Evolutionary conservation across 2,329 filamentous ascomycete species (phyloP), one percentile per base, ranked within the genome.

Genomic region (Gyromitra esculenta): DNA sequence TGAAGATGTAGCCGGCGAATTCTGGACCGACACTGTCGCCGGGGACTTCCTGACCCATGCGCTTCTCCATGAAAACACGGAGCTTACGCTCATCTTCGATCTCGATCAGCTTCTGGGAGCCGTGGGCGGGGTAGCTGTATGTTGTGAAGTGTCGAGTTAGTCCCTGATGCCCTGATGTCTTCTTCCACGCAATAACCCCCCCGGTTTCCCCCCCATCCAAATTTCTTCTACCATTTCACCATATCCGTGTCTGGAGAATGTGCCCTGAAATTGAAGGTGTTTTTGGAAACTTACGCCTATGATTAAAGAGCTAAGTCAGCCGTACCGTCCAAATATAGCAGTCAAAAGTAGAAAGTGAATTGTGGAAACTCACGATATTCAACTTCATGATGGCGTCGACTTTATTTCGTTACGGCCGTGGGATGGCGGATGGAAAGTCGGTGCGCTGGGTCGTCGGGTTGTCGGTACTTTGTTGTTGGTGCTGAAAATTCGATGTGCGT

Each of bases 1-100:
- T 92, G 91, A 99, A 94, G 89, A 99, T 91, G 90, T 99, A 99
- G 87, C 96, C 96, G 90, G 97, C 97, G 92, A 97, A 99, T 88
- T 99, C 96, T 85, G 98, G 94, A 84, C 96, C 96, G 84, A 99
- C 90, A 85, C 91, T 92, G 88, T 99, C 96, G 84, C 92, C 96
- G 83, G 92, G 87, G 83, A 99, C 92, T 88, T 97, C 93, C 84
- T 91, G 90, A 84, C 93, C 93, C 93, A 96, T 96, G 88, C 91
- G 84, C 80, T 81, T 81, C 72, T 98, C 96, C 91, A 97, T 94
- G 91, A 98, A 98, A 88, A 96, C 90, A 86, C 93, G 92, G 86
- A 98, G 91, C 91, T 97, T 97, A 88, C 94, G 94, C 88, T 99
- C 96, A 92, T 99, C 96, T 85, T 99, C 96, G 84, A 99, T 88